Conservation (phyloP, 1,139 yeast genomes). For the Sugiyamaella grinbergsii region DNA sequence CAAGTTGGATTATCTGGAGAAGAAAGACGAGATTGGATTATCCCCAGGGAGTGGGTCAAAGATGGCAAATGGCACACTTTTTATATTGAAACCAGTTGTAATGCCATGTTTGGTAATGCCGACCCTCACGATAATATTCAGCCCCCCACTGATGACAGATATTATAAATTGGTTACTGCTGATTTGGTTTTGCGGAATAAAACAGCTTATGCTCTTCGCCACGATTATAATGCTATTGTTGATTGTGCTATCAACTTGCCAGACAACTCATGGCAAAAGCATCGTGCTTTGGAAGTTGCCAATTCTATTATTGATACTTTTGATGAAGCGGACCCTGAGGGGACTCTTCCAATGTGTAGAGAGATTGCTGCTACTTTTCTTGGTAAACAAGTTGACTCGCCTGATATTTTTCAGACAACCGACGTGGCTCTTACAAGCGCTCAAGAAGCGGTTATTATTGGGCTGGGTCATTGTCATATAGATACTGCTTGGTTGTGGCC, state of each 20-base stretch:
- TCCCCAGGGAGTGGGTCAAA: conserved; percentile 58
- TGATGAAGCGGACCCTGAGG: conserved; percentile 53
- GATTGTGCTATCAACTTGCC: conserved; percentile 88
- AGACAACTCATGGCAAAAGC: conserved; percentile 75
- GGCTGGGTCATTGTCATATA: conserved; percentile 91
- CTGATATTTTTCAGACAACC: conserved; percentile 54
- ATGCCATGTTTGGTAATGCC: conserved; percentile 88
- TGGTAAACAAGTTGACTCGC: conserved; percentile 65
- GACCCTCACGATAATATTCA: conserved; percentile 48
- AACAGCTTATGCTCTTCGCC: conserved; percentile 74
- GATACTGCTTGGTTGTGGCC: conserved; percentile 99
- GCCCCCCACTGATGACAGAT: conserved; percentile 68
- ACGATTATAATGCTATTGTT: conserved; percentile 82
- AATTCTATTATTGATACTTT: conserved; percentile 81
- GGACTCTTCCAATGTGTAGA: conserved; percentile 61
- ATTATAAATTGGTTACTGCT: conserved; percentile 64
- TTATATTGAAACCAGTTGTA: conserved; percentile 87
- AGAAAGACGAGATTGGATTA: conserved; percentile 73
- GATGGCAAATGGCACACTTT: conserved; percentile 53
- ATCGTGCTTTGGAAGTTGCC: conserved; percentile 74
- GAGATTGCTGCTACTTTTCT: conserved; percentile 63
- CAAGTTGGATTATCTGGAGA: conserved; percentile 86
- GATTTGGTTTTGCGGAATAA: conserved; percentile 83
- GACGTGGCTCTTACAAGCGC: conserved; percentile 4
- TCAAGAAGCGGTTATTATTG: conserved; percentile 53